Evolutionary conservation across 352 stramenopile species (phyloP).

Genomic region (Peronospora destructor): DNA sequence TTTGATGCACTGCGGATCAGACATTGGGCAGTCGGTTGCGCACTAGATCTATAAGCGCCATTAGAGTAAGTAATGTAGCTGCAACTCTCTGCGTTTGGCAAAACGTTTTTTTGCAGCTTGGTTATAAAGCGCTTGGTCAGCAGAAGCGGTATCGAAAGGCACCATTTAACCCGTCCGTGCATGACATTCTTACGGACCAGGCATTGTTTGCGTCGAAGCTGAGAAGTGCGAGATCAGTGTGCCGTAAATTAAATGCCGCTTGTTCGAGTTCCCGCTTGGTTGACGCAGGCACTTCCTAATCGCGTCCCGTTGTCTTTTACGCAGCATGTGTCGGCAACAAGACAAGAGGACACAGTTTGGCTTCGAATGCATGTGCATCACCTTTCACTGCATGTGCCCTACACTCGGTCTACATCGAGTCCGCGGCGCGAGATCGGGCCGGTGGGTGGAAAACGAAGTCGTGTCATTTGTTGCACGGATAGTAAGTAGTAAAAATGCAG

Average conservation of each 20-base stretch:
- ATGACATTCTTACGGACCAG: not conserved
- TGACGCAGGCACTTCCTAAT: slow-evolving; percentile 11
- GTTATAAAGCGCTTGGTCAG: too few relatives aligned
- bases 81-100: slow-evolving; percentile 9
- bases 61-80: slow-evolving; percentile 21
- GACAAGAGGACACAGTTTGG: slow-evolving; percentile 16
- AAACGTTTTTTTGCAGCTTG: too few relatives aligned
- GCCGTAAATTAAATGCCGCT: not conserved
- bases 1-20: too few relatives aligned
- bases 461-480: too few relatives aligned
- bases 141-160: too few relatives aligned
- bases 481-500: too few relatives aligned
- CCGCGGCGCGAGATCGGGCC: not conserved
- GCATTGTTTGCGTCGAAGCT: not conserved
- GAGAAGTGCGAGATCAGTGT: slow-evolving; percentile 7
- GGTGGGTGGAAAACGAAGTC: too few relatives aligned
- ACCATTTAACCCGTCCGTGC: not conserved
- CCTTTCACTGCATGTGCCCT: too few relatives aligned
- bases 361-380: slow-evolving; percentile 3
- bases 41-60: not conserved
- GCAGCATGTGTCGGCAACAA: slow-evolving; percentile 7
- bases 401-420: too few relatives aligned
- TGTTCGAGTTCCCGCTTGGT: slow-evolving; percentile 1
- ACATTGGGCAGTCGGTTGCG: too few relatives aligned
- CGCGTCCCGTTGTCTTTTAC: slow-evolving; percentile 1